phyloP scores from a whole-genome alignment of 1,139 yeast species.

The Pichia sp. region DNA sequence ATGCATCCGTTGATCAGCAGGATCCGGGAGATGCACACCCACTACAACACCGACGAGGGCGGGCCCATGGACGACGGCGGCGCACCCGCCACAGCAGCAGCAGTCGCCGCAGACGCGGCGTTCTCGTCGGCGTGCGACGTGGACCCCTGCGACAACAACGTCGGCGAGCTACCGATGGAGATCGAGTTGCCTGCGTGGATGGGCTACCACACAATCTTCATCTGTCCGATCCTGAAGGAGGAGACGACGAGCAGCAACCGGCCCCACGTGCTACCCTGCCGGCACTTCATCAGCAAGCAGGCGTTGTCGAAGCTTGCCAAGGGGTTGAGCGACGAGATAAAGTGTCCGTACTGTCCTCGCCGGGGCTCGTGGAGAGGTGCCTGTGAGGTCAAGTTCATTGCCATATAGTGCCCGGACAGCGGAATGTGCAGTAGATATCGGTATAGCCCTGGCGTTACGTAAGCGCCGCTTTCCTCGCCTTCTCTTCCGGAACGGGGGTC shows the following conservation, averaged over 20 bases:
- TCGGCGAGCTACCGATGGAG: constrained; percentile 58
- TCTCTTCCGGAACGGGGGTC: neutral
- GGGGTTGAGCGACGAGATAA: constrained; percentile 42
- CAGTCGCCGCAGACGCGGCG: neutral
- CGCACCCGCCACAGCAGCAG: neutral
- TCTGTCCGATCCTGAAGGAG: constrained; percentile 42
- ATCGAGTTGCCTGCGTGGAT: constrained; percentile 55
- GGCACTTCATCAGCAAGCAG: constrained; percentile 54
- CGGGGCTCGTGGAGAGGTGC: constrained; percentile 32
- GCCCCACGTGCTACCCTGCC: constrained; percentile 61
- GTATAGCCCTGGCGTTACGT: neutral
- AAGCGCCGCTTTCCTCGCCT: no score
- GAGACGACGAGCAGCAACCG: constrained; percentile 63
- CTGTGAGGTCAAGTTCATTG: constrained; percentile 30
- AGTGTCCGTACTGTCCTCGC: constrained; percentile 67
- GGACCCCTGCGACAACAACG: neutral
- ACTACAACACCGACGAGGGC: neutral
- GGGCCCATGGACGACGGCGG: neutral
- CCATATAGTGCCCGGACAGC: constrained; percentile 15
- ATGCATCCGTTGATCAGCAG: constrained; percentile 3
- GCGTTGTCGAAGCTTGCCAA: constrained; percentile 42
- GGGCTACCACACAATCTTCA: constrained; percentile 12
- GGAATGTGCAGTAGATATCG: no score
- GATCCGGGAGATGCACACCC: constrained; percentile 3
- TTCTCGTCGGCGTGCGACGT: neutral